Conservation (phyloP, 805 yeast genomes). For the Candida insectorum region DNA sequence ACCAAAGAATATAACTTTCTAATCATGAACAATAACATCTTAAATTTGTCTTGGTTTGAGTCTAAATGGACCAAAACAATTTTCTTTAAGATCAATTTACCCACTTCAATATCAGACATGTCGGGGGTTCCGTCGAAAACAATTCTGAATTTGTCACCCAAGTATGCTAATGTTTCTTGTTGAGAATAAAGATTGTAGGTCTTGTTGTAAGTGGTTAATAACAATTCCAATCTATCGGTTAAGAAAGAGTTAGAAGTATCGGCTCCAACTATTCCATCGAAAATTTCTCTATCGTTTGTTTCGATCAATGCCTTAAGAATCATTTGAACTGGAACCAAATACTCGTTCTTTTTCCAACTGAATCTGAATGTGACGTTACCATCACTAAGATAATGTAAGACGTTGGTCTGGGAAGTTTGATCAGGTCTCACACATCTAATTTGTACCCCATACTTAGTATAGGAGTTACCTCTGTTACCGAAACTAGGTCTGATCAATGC, state of each 20-base stretch:
- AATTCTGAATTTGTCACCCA: slow-evolving; percentile 94
- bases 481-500: slow-evolving; percentile 94
- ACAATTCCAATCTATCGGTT: slow-evolving; percentile 94
- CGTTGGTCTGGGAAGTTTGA: slow-evolving; percentile 96
- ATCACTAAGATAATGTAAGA: slow-evolving; percentile 90
- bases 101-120: slow-evolving; percentile 85
- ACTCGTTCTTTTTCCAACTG: slow-evolving; percentile 96
- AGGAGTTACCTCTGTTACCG: slow-evolving; percentile 88
- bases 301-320: slow-evolving; percentile 85
- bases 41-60: slow-evolving; percentile 73
- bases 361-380: slow-evolving; percentile 96
- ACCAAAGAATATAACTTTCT: slow-evolving; percentile 92
- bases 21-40: slow-evolving; percentile 88
- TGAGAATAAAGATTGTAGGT: slow-evolving; percentile 73
- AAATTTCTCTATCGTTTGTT: slow-evolving; percentile 90
- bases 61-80: slow-evolving; percentile 88
- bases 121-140: slow-evolving; percentile 89
- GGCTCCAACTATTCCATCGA: slow-evolving; percentile 92
- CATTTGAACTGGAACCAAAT: slow-evolving; percentile 89
- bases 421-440: slow-evolving; percentile 93
- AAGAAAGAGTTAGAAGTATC: slow-evolving; percentile 86
- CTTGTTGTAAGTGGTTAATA: slow-evolving; percentile 78
- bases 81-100: slow-evolving; percentile 74
- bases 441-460: slow-evolving; percentile 88
- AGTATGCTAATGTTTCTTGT: slow-evolving; percentile 85